phyloP scores from a whole-genome alignment of 257 asterid genomes.

The Solanum habrochaites region DNA sequence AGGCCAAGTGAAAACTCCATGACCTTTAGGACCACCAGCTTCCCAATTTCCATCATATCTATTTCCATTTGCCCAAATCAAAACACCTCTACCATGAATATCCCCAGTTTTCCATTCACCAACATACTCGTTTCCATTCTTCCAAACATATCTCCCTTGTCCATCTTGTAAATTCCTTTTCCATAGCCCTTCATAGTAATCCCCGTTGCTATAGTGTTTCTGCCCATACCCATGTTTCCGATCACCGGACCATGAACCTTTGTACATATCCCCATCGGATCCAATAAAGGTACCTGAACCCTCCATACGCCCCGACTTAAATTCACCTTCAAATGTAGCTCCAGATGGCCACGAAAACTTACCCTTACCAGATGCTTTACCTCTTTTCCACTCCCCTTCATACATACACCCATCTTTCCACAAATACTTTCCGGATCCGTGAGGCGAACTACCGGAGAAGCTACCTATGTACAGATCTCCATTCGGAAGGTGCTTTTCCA shows the following conservation, averaged over 20 bases:
- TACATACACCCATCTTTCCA: constrained; percentile 97
- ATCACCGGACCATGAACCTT: constrained; percentile 77
- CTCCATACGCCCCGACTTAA: constrained; percentile 90
- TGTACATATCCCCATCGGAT: constrained; percentile 64
- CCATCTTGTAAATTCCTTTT: constrained; percentile 72
- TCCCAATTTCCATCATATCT: constrained; percentile 84
- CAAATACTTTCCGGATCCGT: constrained; percentile 88
- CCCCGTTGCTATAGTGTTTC: constrained; percentile 80
- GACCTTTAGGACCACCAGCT: constrained; percentile 60
- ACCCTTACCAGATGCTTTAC: constrained; percentile 82
- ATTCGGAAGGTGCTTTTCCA: constrained; percentile 59
- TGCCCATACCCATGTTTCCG: constrained; percentile 77
- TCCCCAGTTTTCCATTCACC: constrained; percentile 90
- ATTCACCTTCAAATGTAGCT: constrained; percentile 82
- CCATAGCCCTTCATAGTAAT: constrained; percentile 81
- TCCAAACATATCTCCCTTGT: constrained; percentile 82
- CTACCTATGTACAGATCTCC: constrained; percentile 96
- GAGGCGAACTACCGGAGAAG: constrained; percentile 65
- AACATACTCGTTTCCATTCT: constrained; percentile 63
- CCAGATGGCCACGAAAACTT: constrained; percentile 97
- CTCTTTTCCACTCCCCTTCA: constrained; percentile 94
- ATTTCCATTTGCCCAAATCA: constrained; percentile 81
- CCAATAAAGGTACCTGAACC: constrained; percentile 80
- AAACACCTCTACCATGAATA: constrained; percentile 72
- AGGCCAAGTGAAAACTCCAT: constrained; percentile 91